Evolutionary conservation across 495 filamentous ascomycete genomes (phyloP).

Genomic region (Xylaria castorea): DNA sequence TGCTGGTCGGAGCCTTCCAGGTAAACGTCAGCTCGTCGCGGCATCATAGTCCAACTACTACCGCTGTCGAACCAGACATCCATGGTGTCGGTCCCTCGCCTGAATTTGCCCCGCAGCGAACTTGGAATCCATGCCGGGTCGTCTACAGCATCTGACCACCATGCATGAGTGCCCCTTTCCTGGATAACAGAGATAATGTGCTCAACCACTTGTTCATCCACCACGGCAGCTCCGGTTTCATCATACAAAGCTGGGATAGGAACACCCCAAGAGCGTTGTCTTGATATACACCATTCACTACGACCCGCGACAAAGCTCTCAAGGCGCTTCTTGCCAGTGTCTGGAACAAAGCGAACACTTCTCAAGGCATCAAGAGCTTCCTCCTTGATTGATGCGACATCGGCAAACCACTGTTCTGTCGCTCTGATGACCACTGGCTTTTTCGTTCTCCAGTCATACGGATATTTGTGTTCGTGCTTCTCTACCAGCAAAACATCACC

Average conservation of each 20-base stretch:
- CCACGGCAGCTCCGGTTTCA: constrained; percentile 69
- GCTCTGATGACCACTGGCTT: constrained; percentile 87
- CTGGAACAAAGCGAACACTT: constrained; percentile 78
- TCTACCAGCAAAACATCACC: constrained; percentile 69
- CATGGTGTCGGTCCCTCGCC: constrained; percentile 94
- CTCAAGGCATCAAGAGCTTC: constrained; percentile 71
- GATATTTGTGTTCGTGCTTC: constrained; percentile 86
- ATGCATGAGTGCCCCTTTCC: constrained; percentile 81
- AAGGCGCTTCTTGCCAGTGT: constrained; percentile 71
- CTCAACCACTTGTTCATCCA: constrained; percentile 78
- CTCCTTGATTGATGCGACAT: constrained; percentile 81
- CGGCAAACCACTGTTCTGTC: constrained; percentile 97
- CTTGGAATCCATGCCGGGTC: constrained; percentile 76
- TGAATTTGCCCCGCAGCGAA: constrained; percentile 60
- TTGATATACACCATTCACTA: constrained; percentile 98
- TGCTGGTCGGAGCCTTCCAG: constrained; percentile 96
- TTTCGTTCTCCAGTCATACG: constrained; percentile 97
- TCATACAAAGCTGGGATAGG: constrained; percentile 93
- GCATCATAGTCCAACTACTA: constrained; percentile 81
- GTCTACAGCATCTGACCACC: constrained; percentile 84
- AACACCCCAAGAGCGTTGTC: constrained; percentile 94
- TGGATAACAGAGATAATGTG: constrained; percentile 85
- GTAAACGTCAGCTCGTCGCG: constrained; percentile 80
- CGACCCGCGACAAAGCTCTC: constrained; percentile 84
- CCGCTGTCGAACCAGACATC: constrained; percentile 99